These are phyloP conservation scores for Dictyostelium intermedium DNA, from an alignment of 78 protist species.

Conservation along the genomic window DNA sequence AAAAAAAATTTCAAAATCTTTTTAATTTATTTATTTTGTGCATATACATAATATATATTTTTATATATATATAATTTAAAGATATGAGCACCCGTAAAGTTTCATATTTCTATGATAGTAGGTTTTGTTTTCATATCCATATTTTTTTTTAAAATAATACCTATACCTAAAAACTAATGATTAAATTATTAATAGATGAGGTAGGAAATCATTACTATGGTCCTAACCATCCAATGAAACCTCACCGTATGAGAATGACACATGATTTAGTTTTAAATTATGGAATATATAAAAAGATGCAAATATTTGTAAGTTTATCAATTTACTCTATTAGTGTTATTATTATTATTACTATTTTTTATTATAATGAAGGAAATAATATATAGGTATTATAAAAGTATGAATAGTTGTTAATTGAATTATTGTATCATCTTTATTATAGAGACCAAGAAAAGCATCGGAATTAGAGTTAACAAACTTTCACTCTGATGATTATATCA, in stretches of 20 bases:
- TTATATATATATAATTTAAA: background rate
- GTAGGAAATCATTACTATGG: slow-evolving; percentile 83
- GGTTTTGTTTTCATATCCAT: background rate
- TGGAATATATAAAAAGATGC: slow-evolving; percentile 90
- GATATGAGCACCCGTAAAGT: slow-evolving; percentile 59
- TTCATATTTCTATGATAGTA: slow-evolving; percentile 81
- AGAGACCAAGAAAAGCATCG: slow-evolving; percentile 70
- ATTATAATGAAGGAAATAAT: too few relatives aligned
- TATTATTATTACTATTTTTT: too few relatives aligned
- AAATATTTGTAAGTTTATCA: slow-evolving; percentile 61
- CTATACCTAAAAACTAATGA: background rate
- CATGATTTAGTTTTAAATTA: slow-evolving; percentile 92
- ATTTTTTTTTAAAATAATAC: background rate
- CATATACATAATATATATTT: background rate
- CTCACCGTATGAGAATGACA: slow-evolving; percentile 92
- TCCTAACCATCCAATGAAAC: slow-evolving; percentile 89
- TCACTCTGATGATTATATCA: slow-evolving; percentile 83
- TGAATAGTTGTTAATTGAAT: too few relatives aligned
- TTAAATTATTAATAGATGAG: slow-evolving; percentile 12
- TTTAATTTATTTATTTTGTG: background rate
- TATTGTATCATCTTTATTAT: too few relatives aligned
- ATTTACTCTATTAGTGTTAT: too few relatives aligned
- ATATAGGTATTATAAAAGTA: too few relatives aligned
- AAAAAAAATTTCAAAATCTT: background rate
- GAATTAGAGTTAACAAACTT: slow-evolving; percentile 58